Evolutionary conservation across 2,329 filamentous ascomycete genomes (phyloP).

Genomic region (Hymenoscyphus occultus): DNA sequence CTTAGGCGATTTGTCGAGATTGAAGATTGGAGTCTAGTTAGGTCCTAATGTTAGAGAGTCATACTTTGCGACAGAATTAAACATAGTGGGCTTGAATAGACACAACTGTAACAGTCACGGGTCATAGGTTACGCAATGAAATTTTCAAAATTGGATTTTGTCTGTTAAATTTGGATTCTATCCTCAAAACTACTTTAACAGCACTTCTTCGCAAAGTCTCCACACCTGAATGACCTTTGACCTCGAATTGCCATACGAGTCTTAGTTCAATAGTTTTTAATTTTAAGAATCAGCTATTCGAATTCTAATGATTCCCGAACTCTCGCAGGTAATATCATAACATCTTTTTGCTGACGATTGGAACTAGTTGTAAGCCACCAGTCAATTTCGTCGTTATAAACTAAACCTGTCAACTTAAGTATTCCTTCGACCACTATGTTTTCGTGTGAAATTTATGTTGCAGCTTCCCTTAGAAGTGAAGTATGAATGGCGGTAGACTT

Average conservation of each 20-base stretch:
- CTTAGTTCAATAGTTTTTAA: background rate
- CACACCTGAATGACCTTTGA: background rate
- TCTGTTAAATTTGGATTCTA: background rate
- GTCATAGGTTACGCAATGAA: background rate
- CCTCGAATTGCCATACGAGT: background rate
- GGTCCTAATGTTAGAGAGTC: background rate
- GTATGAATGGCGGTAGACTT: too few species aligned
- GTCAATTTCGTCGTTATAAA: background rate
- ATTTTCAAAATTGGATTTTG: background rate
- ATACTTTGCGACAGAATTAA: too few species aligned
- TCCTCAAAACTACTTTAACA: background rate
- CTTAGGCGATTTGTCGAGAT: background rate
- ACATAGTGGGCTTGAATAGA: background rate
- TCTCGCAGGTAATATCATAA: background rate
- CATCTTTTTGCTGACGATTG: background rate
- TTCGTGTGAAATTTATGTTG: background rate
- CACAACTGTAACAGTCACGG: background rate
- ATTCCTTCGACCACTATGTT: background rate
- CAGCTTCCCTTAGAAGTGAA: background rate
- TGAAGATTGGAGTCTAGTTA: background rate
- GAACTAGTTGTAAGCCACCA: background rate
- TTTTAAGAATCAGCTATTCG: background rate
- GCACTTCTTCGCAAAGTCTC: background rate
- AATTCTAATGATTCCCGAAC: background rate
- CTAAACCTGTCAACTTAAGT: background rate